A percentile compares a stretch with the other conserved stretches of the same genome.
Evolutionary conservation across 495 filamentous ascomycete genomes (phyloP).

Genomic region (Neurospora sublineolata): DNA sequence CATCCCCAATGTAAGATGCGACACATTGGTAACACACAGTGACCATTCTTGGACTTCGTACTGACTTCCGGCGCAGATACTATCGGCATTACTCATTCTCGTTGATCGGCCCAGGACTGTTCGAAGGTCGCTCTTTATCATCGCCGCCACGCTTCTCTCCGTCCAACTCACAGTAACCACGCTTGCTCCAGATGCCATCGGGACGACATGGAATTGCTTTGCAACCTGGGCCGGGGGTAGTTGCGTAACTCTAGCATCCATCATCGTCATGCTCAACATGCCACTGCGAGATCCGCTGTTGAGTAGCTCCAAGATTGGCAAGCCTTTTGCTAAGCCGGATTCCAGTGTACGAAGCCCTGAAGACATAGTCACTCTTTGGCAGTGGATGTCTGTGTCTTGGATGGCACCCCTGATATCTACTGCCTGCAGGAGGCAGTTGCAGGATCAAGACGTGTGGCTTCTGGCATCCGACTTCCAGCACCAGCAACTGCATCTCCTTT

Average conservation of each 20-base stretch:
- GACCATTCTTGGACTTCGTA: background rate
- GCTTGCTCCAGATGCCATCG: conserved; percentile 2
- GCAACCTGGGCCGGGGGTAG: conserved; percentile 6
- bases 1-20: conserved; percentile 14
- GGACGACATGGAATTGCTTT: background rate
- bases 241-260: conserved; percentile 14
- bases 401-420: conserved; percentile 58
- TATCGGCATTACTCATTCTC: conserved; percentile 12
- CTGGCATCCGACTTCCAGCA: conserved; percentile 71
- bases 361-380: conserved; percentile 66
- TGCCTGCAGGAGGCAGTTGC: conserved; percentile 49
- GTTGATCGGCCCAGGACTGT: conserved; percentile 17
- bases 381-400: conserved; percentile 77
- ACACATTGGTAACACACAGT: background rate
- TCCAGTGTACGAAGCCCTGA: conserved; percentile 63
- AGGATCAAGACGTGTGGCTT: conserved; percentile 71
- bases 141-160: conserved; percentile 10
- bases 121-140: conserved; percentile 16
- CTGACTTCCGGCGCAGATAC: conserved; percentile 2
- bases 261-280: conserved; percentile 54
- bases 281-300: conserved; percentile 53
- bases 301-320: conserved; percentile 49
- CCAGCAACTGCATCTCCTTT: conserved; percentile 53
- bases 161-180: conserved; percentile 8
- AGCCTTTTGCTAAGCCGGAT: conserved; percentile 44